Evolutionary conservation across 169 alveolate genomes (phyloP).

Genomic region (Babesia caballi): DNA sequence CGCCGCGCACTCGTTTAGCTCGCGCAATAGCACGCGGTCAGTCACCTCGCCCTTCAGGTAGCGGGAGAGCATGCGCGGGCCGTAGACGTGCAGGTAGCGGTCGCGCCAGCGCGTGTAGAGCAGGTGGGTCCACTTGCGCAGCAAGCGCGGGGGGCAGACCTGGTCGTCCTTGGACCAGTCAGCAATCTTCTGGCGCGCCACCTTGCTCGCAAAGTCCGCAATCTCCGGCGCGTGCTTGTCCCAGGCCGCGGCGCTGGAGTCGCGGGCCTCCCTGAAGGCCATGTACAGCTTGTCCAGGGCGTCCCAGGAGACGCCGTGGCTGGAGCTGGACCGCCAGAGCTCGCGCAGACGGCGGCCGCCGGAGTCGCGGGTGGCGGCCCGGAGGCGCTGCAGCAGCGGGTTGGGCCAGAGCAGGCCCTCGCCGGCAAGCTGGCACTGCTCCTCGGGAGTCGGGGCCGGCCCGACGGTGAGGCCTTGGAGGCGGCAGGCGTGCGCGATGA

Average conservation of each 20-base stretch:
- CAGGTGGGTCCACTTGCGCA: slow-evolving; percentile 40
- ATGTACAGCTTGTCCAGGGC: slow-evolving; percentile 68
- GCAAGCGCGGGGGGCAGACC: slow-evolving; percentile 44
- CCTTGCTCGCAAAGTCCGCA: slow-evolving; percentile 51
- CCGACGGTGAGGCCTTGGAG: not conserved
- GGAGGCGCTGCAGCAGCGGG: slow-evolving; percentile 53
- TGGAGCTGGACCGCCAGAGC: slow-evolving; percentile 67
- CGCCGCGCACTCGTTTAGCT: slow-evolving; percentile 32
- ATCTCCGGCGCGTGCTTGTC: slow-evolving; percentile 51
- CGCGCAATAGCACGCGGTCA: slow-evolving; percentile 40
- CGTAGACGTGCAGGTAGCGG: slow-evolving; percentile 33
- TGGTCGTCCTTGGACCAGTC: slow-evolving; percentile 1
- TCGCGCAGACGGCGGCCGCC: slow-evolving; percentile 52
- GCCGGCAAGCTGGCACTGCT: slow-evolving; percentile 19
- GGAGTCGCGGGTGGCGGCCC: slow-evolving; percentile 16
- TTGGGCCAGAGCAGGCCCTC: slow-evolving; percentile 69
- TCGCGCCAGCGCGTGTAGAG: slow-evolving; percentile 30
- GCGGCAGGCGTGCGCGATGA: slow-evolving; percentile 12
- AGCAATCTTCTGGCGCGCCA: slow-evolving; percentile 30
- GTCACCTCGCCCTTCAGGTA: slow-evolving; percentile 64
- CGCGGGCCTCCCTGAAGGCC: slow-evolving; percentile 52
- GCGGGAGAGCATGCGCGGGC: slow-evolving; percentile 46
- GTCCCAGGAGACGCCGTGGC: slow-evolving; percentile 76
- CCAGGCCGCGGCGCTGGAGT: slow-evolving; percentile 34
- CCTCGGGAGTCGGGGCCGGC: slow-evolving; percentile 8